phyloP scores from a whole-genome alignment of 192 early-diverging fungal genomes.

The Entomortierella parvispora region DNA sequence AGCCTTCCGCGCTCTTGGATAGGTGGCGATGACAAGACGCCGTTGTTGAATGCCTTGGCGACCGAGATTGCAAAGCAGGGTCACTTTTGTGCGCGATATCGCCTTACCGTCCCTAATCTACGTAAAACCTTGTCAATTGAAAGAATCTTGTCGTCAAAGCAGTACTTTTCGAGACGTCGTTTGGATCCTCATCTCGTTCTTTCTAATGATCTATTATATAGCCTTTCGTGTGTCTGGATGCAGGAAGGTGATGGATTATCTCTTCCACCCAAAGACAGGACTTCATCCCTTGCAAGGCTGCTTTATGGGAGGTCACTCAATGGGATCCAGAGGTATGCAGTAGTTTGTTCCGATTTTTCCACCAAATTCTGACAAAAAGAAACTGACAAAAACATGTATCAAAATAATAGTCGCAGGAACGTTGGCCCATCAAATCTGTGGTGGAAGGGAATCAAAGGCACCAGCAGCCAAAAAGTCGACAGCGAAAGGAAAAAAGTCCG shows the following conservation, averaged over 20 bases:
- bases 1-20: background rate
- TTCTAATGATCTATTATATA: background rate
- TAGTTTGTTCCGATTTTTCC: background rate
- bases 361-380: constrained; percentile 3
- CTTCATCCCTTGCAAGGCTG: constrained; percentile 30
- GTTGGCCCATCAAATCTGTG: constrained; percentile 10
- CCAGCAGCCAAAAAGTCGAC: background rate
- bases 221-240: constrained; percentile 29
- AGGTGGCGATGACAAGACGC: constrained; percentile 44
- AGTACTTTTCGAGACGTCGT: too few relatives aligned
- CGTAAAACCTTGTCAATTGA: constrained; percentile 1
- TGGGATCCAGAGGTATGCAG: constrained; percentile 37
- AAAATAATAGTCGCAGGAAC: constrained; percentile 34
- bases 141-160: background rate
- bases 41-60: constrained; percentile 24
- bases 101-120: constrained; percentile 34
- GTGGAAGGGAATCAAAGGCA: background rate
- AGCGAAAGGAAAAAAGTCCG: background rate
- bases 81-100: constrained; percentile 44
- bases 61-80: constrained; percentile 30
- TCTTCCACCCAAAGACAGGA: constrained; percentile 31
- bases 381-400: background rate
- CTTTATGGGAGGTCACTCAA: constrained; percentile 39
- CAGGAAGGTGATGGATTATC: constrained; percentile 28
- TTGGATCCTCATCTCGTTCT: background rate